Evolutionary conservation across 768 basidiomycete genomes (phyloP).

Genomic region (Termitomyces sp.): DNA sequence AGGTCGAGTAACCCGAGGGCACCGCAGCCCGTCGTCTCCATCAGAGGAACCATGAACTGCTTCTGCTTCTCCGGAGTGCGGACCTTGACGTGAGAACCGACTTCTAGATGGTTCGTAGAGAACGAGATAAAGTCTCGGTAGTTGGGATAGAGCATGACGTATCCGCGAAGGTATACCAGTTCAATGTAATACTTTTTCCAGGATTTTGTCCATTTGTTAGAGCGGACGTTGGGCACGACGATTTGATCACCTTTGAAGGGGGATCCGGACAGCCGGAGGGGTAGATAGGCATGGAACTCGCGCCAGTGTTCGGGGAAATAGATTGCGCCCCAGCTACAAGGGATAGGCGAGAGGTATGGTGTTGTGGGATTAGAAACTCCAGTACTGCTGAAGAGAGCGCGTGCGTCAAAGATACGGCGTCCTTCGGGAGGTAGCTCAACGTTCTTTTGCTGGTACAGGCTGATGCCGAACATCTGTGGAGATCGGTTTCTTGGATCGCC

Average conservation of each 20-base stretch:
- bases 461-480: slow-evolving; percentile 68
- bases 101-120: slow-evolving; percentile 89
- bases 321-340: slow-evolving; percentile 89
- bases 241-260: slow-evolving; percentile 33
- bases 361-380: slow-evolving; percentile 42
- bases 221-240: slow-evolving; percentile 74
- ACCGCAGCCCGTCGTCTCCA: slow-evolving; percentile 30
- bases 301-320: slow-evolving; percentile 91
- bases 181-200: slow-evolving; percentile 94
- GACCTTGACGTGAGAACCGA: slow-evolving; percentile 74
- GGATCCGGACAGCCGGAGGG: slow-evolving; percentile 60
- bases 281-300: slow-evolving; percentile 79
- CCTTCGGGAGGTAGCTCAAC: slow-evolving; percentile 70
- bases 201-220: slow-evolving; percentile 75
- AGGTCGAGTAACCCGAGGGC: slow-evolving; percentile 49
- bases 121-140: slow-evolving; percentile 66
- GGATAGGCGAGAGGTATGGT: slow-evolving; percentile 83
- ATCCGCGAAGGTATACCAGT: slow-evolving; percentile 74
- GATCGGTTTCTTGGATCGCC: slow-evolving; percentile 38
- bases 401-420: slow-evolving; percentile 65
- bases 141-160: slow-evolving; percentile 90
- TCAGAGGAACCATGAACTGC: slow-evolving; percentile 68
- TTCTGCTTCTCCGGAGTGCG: slow-evolving; percentile 55
- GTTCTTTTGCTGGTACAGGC: slow-evolving; percentile 84
- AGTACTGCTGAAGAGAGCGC: slow-evolving; percentile 44